Evolutionary conservation across 805 yeast genomes (phyloP).

Genomic region (Hyphopichia homilentoma): DNA sequence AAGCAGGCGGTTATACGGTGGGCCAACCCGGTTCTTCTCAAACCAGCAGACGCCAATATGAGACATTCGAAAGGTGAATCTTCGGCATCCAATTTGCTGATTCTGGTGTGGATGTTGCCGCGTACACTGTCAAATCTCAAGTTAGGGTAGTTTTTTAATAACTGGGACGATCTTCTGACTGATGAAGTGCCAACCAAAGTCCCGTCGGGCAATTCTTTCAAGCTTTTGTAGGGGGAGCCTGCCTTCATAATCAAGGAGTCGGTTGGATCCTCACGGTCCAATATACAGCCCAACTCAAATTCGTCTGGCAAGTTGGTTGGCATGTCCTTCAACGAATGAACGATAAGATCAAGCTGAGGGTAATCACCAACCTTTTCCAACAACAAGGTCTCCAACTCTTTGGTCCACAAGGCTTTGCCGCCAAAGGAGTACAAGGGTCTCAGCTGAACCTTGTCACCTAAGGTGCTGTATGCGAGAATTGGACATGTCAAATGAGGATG

Average conservation of each 20-base stretch:
- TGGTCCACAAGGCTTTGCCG: conserved; percentile 95
- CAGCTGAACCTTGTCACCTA: conserved; percentile 85
- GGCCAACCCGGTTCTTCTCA: conserved; percentile 68
- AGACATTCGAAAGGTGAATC: conserved; percentile 65
- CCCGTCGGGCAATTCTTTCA: conserved; percentile 78
- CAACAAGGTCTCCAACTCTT: conserved; percentile 80
- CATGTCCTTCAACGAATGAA: conserved; percentile 89
- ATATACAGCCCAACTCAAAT: conserved; percentile 83
- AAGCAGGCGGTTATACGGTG: conserved; percentile 71
- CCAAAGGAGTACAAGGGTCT: conserved; percentile 92
- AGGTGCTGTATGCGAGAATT: conserved; percentile 73
- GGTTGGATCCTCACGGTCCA: conserved; percentile 86
- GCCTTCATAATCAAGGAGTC: conserved; percentile 82
- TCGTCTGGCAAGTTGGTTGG: conserved; percentile 90
- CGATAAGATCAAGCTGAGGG: conserved; percentile 79
- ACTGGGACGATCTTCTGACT: conserved; percentile 88
- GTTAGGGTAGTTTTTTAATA: conserved; percentile 72
- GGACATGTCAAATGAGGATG: conserved; percentile 71
- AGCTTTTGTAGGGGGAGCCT: conserved; percentile 57
- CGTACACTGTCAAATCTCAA: conserved; percentile 79
- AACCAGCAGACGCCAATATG: conserved; percentile 90
- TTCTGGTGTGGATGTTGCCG: conserved; percentile 75
- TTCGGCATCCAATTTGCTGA: conserved; percentile 73
- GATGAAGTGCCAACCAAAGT: conserved; percentile 93
- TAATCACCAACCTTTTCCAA: conserved; percentile 57